phyloP scores from a whole-genome alignment of 2,329 filamentous ascomycete species.

The Fusarium drepaniforme region DNA sequence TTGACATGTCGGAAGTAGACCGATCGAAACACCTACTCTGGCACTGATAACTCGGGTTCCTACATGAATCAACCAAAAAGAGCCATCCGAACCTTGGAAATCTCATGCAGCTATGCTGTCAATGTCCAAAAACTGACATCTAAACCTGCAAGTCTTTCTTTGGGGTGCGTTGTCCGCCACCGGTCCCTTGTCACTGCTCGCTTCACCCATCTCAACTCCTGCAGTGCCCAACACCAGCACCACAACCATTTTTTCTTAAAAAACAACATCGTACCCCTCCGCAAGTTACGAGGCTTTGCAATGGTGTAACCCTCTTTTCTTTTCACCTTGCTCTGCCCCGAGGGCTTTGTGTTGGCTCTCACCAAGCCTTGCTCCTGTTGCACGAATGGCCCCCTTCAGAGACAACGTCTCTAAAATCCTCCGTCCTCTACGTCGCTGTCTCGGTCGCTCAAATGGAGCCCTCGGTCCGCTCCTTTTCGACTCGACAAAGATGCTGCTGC shows the following conservation, averaged over 20 bases:
- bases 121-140: neutral
- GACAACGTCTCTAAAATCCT: conserved; percentile 40
- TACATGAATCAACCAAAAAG: conserved; percentile 26
- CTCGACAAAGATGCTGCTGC: neutral
- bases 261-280: conserved; percentile 25
- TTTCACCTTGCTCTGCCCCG: neutral
- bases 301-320: conserved; percentile 34
- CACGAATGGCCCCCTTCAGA: conserved; percentile 38
- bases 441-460: conserved; percentile 44
- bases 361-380: conserved; percentile 19
- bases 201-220: neutral
- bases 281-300: conserved; percentile 25
- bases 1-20: conserved; percentile 12
- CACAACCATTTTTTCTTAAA: conserved; percentile 9
- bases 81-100: conserved; percentile 9
- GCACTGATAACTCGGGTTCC: conserved; percentile 19
- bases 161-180: conserved; percentile 4
- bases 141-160: conserved; percentile 21
- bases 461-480: conserved; percentile 18
- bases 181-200: conserved; percentile 12
- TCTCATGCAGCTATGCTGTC: neutral
- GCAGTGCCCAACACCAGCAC: conserved; percentile 22
- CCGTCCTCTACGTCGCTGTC: conserved; percentile 42
- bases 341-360: conserved; percentile 20
- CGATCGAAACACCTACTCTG: conserved; percentile 21